Conservation (phyloP, 2,329 filamentous ascomycete genomes). For the Neofusicoccum ribis region DNA sequence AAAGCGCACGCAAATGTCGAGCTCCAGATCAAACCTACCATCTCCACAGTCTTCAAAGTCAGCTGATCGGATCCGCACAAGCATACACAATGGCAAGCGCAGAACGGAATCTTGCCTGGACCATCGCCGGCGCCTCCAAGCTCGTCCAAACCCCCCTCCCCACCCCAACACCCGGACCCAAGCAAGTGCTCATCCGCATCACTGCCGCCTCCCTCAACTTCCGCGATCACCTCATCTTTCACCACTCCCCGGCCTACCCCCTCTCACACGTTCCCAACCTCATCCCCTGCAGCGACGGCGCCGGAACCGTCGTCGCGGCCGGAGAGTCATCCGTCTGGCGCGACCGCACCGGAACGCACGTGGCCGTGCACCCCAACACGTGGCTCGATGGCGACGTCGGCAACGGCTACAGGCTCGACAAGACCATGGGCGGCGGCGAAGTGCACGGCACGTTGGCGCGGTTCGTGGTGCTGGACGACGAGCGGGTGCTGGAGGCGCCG, state of each 20-base stretch:
- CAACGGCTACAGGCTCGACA: conserved; percentile 8
- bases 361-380: conserved; percentile 21
- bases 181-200: conserved; percentile 21
- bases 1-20: not conserved
- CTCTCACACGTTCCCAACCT: not conserved
- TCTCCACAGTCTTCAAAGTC: too few relatives aligned
- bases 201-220: conserved; percentile 14
- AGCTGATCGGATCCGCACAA: too few relatives aligned
- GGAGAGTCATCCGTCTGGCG: conserved; percentile 18
- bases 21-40: not conserved
- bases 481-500: conserved; percentile 44
- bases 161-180: not conserved
- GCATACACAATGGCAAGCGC: not conserved
- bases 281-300: conserved; percentile 27
- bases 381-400: conserved; percentile 24
- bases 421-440: conserved; percentile 27
- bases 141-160: not conserved
- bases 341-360: conserved; percentile 16
- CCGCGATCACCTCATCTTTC: conserved; percentile 9
- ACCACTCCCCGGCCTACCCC: conserved; percentile 11
- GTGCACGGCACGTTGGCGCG: conserved; percentile 44
- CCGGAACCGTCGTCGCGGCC: conserved; percentile 23
- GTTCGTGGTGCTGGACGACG: conserved; percentile 45
- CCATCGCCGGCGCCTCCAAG: not conserved
- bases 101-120: not conserved